A percentile compares a stretch with the other conserved stretches of the same genome.
Evolutionary conservation across 2,329 filamentous ascomycete species (phyloP).

Genomic region (Colletotrichum tamarilloi): DNA sequence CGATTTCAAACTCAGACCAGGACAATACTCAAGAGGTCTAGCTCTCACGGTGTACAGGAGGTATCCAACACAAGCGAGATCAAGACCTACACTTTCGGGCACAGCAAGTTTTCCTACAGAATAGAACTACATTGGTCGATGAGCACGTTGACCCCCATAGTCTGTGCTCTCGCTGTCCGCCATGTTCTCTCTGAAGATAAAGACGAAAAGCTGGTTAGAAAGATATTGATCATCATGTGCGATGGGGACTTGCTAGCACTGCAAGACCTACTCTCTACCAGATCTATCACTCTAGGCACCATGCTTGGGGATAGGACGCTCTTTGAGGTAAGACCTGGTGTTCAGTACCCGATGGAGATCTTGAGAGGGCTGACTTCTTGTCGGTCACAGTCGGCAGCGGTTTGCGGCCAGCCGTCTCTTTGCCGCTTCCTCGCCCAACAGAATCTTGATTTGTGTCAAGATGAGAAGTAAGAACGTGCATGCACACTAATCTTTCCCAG

Average conservation of each 20-base stretch:
- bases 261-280: background rate
- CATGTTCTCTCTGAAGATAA: background rate
- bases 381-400: background rate
- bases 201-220: background rate
- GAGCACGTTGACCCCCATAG: background rate
- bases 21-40: background rate
- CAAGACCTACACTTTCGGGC: background rate
- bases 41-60: background rate
- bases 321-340: background rate
- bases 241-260: background rate
- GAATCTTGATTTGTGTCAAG: background rate
- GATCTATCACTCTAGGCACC: background rate
- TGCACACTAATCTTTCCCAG: background rate
- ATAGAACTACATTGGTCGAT: background rate
- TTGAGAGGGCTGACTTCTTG: background rate
- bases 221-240: too few relatives aligned
- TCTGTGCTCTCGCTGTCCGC: background rate
- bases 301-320: background rate
- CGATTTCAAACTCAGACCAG: background rate
- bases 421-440: conserved; percentile 10
- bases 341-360: too few relatives aligned
- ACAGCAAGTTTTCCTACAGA: background rate
- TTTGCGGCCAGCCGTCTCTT: background rate
- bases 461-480: background rate
- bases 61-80: background rate